Evolutionary conservation across 2,329 filamentous ascomycete species (phyloP).

Genomic region (Fusarium nurragi): DNA sequence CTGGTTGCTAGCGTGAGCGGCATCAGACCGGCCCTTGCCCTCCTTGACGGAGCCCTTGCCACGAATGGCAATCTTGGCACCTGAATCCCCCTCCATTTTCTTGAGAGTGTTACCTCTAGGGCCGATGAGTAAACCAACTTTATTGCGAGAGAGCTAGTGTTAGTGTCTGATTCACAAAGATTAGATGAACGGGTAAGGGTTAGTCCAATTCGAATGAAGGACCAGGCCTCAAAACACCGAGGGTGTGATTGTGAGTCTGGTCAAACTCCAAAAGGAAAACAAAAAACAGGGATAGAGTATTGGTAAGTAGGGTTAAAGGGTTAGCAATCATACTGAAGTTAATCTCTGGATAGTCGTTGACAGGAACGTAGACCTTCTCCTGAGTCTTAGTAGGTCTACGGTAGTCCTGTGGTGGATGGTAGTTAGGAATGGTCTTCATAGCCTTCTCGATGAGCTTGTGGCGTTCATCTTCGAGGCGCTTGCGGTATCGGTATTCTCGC

Average conservation of each 20-base stretch:
- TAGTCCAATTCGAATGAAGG: conserved; percentile 47
- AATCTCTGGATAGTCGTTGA: conserved; percentile 99
- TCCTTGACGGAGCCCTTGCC: conserved; percentile 99
- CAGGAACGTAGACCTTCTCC: conserved; percentile 99
- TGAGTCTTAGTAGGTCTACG: conserved; percentile 99
- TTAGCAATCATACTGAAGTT: conserved; percentile 99
- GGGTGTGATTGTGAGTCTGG: conserved; percentile 51
- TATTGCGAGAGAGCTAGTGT: conserved; percentile 87
- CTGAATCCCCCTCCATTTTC: conserved; percentile 98
- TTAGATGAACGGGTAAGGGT: conserved; percentile 48
- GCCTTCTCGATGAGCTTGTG: conserved; percentile 99
- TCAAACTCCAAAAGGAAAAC: conserved; percentile 57
- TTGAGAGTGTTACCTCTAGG: conserved; percentile 99
- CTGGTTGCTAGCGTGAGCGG: conserved; percentile 99
- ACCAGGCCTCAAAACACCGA: conserved; percentile 47
- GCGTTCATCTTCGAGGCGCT: conserved; percentile 96
- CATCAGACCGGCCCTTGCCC: conserved; percentile 98
- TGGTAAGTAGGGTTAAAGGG: conserved; percentile 83
- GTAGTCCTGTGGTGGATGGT: conserved; percentile 98
- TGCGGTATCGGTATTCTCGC: conserved; percentile 97
- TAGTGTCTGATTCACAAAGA: conserved; percentile 69
- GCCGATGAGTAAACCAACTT: conserved; percentile 99
- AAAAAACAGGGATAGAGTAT: conserved; percentile 48
- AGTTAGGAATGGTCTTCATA: conserved; percentile 99
- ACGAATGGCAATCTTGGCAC: conserved; percentile 98